These are phyloP conservation scores for Trichoderma atrobrunneum DNA, from an alignment of 2,329 filamentous ascomycete species.

Conservation along the genomic window DNA sequence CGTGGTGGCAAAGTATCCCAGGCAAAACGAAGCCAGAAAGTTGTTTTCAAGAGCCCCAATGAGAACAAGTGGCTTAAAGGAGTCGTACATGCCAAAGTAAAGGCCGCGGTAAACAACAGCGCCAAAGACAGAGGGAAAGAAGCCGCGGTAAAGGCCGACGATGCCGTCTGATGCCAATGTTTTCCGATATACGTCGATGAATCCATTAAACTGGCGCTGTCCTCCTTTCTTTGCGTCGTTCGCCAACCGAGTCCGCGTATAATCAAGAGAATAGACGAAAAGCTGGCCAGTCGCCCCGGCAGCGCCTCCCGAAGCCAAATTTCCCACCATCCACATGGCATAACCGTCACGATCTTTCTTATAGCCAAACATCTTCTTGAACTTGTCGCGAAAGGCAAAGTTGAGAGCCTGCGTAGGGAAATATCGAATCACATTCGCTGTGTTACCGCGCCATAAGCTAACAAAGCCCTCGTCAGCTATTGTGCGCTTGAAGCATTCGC, in stretches of 20 bases:
- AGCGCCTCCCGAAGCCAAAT: neutral
- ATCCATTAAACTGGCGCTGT: neutral
- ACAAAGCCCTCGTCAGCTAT: neutral
- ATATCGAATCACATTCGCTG: slow-evolving; percentile 1
- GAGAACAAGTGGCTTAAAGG: slow-evolving; percentile 1
- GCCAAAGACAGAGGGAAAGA: neutral
- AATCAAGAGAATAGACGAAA: slow-evolving; percentile 10
- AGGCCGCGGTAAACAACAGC: neutral
- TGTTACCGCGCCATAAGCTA: slow-evolving; percentile 9
- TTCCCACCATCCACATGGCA: neutral
- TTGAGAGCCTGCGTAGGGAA: slow-evolving; percentile 10
- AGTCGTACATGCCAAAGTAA: slow-evolving; percentile 12
- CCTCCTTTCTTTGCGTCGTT: slow-evolving; percentile 1
- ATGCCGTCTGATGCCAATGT: neutral
- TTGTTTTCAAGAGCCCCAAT: slow-evolving; percentile 1
- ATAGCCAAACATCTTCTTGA: neutral
- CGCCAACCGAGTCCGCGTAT: neutral
- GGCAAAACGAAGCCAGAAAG: slow-evolving; percentile 1
- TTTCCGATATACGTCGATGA: slow-evolving; percentile 4
- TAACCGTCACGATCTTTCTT: slow-evolving; percentile 5
- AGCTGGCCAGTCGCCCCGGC: slow-evolving; percentile 1
- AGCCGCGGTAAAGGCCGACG: slow-evolving; percentile 9
- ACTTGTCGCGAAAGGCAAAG: slow-evolving; percentile 6
- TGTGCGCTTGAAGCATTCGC: neutral
- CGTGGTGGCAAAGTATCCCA: neutral